Evolutionary conservation across 176 grass and related monocot genomes (phyloP), one percentile per base, ranked within the genome.

Genomic region (Aegilops bicornis): DNA sequence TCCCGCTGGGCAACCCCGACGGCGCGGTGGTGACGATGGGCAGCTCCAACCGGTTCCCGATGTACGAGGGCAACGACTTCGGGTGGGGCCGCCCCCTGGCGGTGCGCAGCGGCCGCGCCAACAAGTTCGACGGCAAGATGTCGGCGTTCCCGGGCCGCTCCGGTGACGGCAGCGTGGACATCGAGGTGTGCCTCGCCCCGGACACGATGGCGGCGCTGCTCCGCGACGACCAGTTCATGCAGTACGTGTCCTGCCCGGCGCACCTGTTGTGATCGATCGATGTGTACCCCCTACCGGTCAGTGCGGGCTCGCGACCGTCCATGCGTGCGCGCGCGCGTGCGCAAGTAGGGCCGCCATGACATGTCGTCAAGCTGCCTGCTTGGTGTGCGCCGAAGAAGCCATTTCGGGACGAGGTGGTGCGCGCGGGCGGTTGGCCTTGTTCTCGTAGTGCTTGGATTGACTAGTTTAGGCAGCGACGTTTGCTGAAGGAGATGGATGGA

Each of bases 71-170:
- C 37, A 96, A 96, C 85, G 92, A 98, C 88, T 98, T 98, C 20
- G 96, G 96, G 7, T 99, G 97, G 97, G 94, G 97, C 6, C 85
- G 32, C 10, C 85, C 97, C 8, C 76, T 90, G 61, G 97, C 97
- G 16, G 92, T 99, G 75, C 83, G 97, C 17, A 99, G 97, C 73
- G 97, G 97, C 0, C 79, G 87, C 59, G 97, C 97, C 9, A 99
- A 99, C 91, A 96, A 99, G 83, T 96, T 96, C 74, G 94, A 99
- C 56, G 96, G 93, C 22, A 98, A 98, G 92, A 98, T 98, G 90
- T 98, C 93, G 32, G 96, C 92, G 14, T 99, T 99, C 80, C 97
- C 97, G 0, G 90, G 87, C 3, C 88, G 88, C 63, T 36, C 88
- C 66, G 97, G 94, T 0, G 65, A 87, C 78, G 89, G 94, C 31